phyloP scores from a whole-genome alignment of 495 filamentous ascomycete species.

The Penicillium robsamsonii region DNA sequence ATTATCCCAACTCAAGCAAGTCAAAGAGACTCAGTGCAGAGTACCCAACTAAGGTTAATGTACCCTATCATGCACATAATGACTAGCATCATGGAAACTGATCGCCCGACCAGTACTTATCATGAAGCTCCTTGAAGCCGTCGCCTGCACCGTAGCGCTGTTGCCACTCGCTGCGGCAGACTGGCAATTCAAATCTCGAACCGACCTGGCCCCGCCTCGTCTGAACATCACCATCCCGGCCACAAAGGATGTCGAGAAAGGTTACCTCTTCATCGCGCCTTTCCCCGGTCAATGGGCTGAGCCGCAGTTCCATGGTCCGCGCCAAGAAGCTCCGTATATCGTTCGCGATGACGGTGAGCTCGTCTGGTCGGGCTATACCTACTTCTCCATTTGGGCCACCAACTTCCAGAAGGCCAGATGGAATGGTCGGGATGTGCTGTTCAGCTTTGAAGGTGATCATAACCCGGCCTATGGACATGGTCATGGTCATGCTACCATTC shows the following conservation, averaged over 20 bases:
- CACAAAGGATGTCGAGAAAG: slow-evolving; percentile 45
- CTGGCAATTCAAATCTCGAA: slow-evolving; percentile 56
- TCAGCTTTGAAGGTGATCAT: slow-evolving; percentile 54
- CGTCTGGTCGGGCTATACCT: slow-evolving; percentile 55
- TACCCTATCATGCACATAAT: slow-evolving; percentile 45
- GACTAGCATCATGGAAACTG: slow-evolving; percentile 37
- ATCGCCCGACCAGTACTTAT: slow-evolving; percentile 31
- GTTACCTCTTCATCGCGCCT: slow-evolving; percentile 55
- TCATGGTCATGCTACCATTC: slow-evolving; percentile 50
- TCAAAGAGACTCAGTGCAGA: slow-evolving; percentile 35
- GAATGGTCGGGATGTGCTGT: slow-evolving; percentile 52
- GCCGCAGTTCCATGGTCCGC: slow-evolving; percentile 46
- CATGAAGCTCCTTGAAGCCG: slow-evolving; percentile 36
- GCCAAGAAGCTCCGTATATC: slow-evolving; percentile 55
- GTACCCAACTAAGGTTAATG: slow-evolving; percentile 55
- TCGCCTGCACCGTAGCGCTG: slow-evolving; percentile 24
- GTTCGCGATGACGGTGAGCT: slow-evolving; percentile 53
- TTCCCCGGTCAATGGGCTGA: slow-evolving; percentile 43
- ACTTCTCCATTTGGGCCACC: slow-evolving; percentile 54
- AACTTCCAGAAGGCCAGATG: slow-evolving; percentile 47
- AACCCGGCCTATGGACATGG: slow-evolving; percentile 55
- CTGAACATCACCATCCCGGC: slow-evolving; percentile 57
- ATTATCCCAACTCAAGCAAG: neutral
- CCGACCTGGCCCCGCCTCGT: slow-evolving; percentile 54
- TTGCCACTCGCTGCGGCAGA: slow-evolving; percentile 41